These are phyloP conservation scores for Amoebophrya sp. DNA, from an alignment of 169 alveolate genomes.

Conservation along the genomic window DNA sequence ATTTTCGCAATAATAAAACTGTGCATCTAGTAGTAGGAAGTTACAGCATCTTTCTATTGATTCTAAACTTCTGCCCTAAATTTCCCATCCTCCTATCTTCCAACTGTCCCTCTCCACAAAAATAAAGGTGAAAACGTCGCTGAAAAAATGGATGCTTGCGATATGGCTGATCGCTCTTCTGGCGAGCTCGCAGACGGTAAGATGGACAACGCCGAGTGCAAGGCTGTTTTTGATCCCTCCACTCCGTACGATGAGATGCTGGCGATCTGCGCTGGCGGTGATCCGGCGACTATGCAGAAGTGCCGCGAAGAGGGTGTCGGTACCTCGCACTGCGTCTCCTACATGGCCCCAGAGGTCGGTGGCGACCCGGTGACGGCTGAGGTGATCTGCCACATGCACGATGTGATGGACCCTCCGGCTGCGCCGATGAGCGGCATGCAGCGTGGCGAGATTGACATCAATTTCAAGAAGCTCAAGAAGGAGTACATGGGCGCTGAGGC, in stretches of 20 bases:
- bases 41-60: no score
- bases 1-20: no score
- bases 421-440: neutral
- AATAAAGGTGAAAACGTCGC: neutral
- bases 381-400: neutral
- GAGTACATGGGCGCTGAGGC: neutral
- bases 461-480: neutral
- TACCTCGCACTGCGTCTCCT: neutral
- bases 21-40: no score
- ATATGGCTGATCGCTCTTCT: neutral
- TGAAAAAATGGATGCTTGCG: neutral
- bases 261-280: neutral
- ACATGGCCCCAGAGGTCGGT: neutral
- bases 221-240: neutral
- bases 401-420: neutral
- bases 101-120: no score
- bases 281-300: neutral
- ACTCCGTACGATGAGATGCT: neutral
- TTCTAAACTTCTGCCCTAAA: no score
- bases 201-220: neutral
- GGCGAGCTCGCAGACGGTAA: neutral
- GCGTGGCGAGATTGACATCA: neutral
- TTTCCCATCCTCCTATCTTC: no score
- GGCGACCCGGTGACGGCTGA: neutral
- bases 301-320: neutral